Percentiles rank a stretch among this genome's conserved stretches.
These are phyloP conservation scores for Forsythia suspensa DNA, from an alignment of 257 asterid species.

Conservation along the genomic window DNA sequence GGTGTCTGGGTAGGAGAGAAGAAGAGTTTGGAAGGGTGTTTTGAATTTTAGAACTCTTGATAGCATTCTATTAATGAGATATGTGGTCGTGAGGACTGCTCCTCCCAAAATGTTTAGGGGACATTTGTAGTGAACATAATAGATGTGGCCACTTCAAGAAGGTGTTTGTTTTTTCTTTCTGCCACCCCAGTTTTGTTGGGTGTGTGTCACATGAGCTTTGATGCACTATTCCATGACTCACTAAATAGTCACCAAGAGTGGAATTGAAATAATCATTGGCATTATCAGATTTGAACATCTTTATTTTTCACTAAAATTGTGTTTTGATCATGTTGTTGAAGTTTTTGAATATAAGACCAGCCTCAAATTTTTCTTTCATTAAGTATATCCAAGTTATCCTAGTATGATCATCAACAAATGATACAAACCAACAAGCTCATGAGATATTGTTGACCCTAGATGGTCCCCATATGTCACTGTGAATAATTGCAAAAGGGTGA, in stretches of 20 bases:
- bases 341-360: background rate
- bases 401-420: conserved; percentile 12
- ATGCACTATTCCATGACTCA: background rate
- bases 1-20: no score
- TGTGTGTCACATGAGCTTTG: background rate
- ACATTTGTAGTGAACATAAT: background rate
- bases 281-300: background rate
- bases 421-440: conserved; percentile 3
- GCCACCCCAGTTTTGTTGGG: no score
- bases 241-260: background rate
- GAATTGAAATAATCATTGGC: background rate
- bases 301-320: background rate
- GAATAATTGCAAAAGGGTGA: background rate
- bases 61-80: background rate
- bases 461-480: background rate
- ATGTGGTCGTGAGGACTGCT: background rate
- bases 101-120: background rate
- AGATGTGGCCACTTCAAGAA: no score
- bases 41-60: no score
- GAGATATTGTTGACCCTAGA: background rate
- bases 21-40: no score
- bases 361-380: conserved; percentile 12
- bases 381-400: background rate
- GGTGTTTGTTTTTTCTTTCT: no score
- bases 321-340: background rate